Evolutionary conservation across 2,329 filamentous ascomycete species (phyloP), one percentile per base, ranked within the genome.

Genomic region (Aspergillus quadrilineatus): DNA sequence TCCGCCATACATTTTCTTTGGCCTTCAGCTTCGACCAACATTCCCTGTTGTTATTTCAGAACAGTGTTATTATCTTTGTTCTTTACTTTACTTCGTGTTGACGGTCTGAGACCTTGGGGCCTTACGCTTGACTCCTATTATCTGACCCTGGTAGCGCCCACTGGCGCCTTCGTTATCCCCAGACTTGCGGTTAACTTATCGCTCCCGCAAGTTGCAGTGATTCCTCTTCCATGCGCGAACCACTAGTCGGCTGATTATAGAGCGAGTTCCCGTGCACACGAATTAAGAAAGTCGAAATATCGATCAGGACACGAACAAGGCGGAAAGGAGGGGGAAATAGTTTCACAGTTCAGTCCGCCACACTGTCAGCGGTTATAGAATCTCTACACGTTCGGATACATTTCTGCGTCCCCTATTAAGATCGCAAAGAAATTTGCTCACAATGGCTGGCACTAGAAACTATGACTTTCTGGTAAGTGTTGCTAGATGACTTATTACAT

Each of bases 391-490:
- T 15, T 36, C 22, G 39, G 30, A 17, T 41, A 39, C 46, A 12
- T 34, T 17, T 45, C 9, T 32, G 6, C 39, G 44, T 22, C 22
- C 30, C 39, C 37, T 45, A 37, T 44, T 39, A 32, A 46, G 22
- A 26, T 50, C 22, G 36, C 15, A 22, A 37, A 14, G 46, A 28
- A 32, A 22, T 44, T 34, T 56, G 30, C 50, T 10, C 63, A 72
- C 52, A 56, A 99, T 99, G 94, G 92, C 94, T 71, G 91, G 90
- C 77, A 95, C 93, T 82, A 87, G 94, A 78, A 99, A 99, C 82
- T 99, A 99, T 80, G 94, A 99, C 78, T 97, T 97, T 78, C 84
- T 99, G 79, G 93, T 97, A 87, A 73, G 87, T 77, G 30, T 17
- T 37, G 12, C 12, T 22, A 4, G 14, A 28, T 30, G 17, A 32